Base-by-base conservation (phyloP, 306 rosid genomes). In the Betula pendula region DNA sequence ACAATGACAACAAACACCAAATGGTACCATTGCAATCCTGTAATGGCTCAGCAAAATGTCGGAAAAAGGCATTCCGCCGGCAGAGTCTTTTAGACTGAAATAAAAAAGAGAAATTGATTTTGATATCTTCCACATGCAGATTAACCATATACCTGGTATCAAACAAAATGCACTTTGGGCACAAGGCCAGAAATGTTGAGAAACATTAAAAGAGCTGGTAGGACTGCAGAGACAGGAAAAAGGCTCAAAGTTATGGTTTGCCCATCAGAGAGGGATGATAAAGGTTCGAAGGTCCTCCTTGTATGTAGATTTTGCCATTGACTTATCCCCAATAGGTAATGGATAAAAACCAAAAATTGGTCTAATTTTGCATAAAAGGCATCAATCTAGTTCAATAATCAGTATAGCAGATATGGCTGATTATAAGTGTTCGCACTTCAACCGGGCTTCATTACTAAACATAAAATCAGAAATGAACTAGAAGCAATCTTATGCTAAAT, bases 21-120 rank as follows among this genome's bases (percentile, higher is more conserved):
- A 72, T 66, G n/a, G 43, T 87, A 93, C 97, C 97, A 81, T 89
- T 89, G 89, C 96, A 92, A 66, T 94, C 98, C 84, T 90, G 90
- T 22, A 80, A 69, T 78, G 97, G 96, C 90, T 94, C 98, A 45
- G 96, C 93, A 88, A 94, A 94, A 82, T 94, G 97, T 58, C 78
- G 85, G 76, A 85, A 94, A 86, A 94, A 72, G 70, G 92, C 94
- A 85, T 84, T 83, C 77, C 95, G 89, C 67, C 97, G 93, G 53
- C 98, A 94, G 74, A 82, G 91, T 82, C 75, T 84, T 83, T 88
- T 94, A 80, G 96, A 90, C 97, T 94, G 85, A 75, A 80, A 76
- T 6, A 43, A n/a, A 25, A 43, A 79, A 76, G 68, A 80, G 59
- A 77, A 67, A 77, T 42, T 71, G 40, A 67, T 47, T 53, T 55